A percentile compares a stretch with the other conserved stretches of the same genome.
Conservation (phyloP, 495 filamentous ascomycete genomes). For the Neurospora sp. region DNA sequence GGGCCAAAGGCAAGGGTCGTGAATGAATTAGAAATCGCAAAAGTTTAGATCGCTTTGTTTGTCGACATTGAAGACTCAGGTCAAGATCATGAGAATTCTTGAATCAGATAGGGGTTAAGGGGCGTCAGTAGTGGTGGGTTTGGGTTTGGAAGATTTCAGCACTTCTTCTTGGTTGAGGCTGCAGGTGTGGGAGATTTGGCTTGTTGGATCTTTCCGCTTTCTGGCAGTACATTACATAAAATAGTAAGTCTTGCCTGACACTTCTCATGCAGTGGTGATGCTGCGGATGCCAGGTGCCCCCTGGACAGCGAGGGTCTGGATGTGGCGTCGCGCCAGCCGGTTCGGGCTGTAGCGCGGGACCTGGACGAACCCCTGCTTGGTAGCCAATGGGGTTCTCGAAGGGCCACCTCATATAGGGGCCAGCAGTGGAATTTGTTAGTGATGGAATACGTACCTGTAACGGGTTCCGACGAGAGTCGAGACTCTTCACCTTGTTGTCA, state of each 20-base stretch:
- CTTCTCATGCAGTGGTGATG: constrained; percentile 4
- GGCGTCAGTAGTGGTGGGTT: neutral
- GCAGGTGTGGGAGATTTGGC: neutral
- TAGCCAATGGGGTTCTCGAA: neutral
- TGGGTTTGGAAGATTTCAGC: neutral
- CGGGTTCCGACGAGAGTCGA: neutral
- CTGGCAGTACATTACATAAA: neutral
- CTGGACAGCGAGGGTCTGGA: neutral
- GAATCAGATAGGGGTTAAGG: neutral
- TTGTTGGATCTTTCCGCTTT: constrained; percentile 4
- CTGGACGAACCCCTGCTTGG: neutral
- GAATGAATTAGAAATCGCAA: neutral
- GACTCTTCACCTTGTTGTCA: neutral
- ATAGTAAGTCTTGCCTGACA: neutral
- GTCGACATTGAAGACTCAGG: neutral
- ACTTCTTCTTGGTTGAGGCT: neutral
- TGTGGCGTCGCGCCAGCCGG: neutral
- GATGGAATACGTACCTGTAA: neutral
- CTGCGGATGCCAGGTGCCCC: neutral
- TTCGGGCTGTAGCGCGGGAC: neutral
- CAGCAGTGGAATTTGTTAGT: neutral
- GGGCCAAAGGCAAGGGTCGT: neutral
- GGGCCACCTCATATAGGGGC: neutral
- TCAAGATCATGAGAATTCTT: neutral
- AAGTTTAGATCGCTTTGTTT: neutral